Evolutionary conservation across 2,329 filamentous ascomycete species (phyloP).

Genomic region (Colletotrichum trifolii): DNA sequence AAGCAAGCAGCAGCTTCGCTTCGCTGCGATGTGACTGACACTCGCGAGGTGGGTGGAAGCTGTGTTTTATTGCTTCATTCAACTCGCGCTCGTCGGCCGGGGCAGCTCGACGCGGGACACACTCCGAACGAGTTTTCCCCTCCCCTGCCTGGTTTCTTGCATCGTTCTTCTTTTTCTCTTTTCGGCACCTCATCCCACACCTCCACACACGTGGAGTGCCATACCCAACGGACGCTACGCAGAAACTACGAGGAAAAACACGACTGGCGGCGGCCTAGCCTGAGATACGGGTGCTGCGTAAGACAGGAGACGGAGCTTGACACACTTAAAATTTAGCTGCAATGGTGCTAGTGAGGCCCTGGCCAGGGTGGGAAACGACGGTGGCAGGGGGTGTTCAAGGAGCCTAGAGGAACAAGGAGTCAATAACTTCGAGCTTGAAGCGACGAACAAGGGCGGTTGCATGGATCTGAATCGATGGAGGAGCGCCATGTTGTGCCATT

Average conservation of each 20-base stretch:
- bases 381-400: conserved; percentile 24
- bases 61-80: conserved; percentile 23
- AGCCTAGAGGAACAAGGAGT: conserved; percentile 23
- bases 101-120: conserved; percentile 26
- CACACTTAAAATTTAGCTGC: background rate
- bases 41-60: conserved; percentile 8
- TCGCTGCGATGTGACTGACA: conserved; percentile 15
- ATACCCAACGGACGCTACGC: conserved; percentile 19
- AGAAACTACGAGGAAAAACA: conserved; percentile 5
- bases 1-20: conserved; percentile 17
- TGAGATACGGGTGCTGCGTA: too few species aligned
- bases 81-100: background rate
- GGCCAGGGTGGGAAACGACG: conserved; percentile 32
- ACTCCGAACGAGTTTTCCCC: conserved; percentile 20
- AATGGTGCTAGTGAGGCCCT: conserved; percentile 28
- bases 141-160: conserved; percentile 21
- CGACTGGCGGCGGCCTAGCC: conserved; percentile 4
- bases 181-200: conserved; percentile 30
- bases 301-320: conserved; percentile 28
- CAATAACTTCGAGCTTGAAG: conserved; percentile 25
- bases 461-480: conserved; percentile 33
- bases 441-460: conserved; percentile 32
- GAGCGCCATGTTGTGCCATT: conserved; percentile 38
- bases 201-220: conserved; percentile 34
- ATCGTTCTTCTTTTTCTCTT: conserved; percentile 30